A percentile compares a stretch with the other conserved stretches of the same genome.
Conservation (phyloP, 2,329 filamentous ascomycete species). For the Neofusicoccum cordaticola region DNA sequence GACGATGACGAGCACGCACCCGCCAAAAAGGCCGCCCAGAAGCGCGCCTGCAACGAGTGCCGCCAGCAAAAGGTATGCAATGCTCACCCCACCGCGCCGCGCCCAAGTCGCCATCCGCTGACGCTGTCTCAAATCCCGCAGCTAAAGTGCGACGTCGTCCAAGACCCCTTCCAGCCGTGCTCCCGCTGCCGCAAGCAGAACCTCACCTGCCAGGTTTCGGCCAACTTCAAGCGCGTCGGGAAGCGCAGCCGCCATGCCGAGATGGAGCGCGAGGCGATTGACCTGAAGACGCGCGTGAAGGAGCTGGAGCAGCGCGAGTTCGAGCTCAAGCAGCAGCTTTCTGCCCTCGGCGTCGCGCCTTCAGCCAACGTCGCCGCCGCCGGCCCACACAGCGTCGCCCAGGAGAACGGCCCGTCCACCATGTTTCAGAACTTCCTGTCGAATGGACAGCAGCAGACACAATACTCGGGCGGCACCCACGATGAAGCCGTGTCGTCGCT, state of each 20-base stretch:
- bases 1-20: constrained; percentile 25
- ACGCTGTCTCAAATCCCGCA: constrained; percentile 35
- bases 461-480: constrained; percentile 24
- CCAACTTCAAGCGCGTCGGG: constrained; percentile 80
- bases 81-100: background rate
- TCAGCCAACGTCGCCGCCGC: background rate
- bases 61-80: constrained; percentile 74
- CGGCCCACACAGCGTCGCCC: constrained; percentile 56
- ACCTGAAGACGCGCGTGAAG: constrained; percentile 36
- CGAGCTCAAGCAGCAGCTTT: constrained; percentile 56
- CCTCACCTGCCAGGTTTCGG: constrained; percentile 81
- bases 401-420: constrained; percentile 36
- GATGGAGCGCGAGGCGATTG: constrained; percentile 79
- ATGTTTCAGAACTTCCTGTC: constrained; percentile 14
- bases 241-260: constrained; percentile 81
- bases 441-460: constrained; percentile 16
- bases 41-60: constrained; percentile 81
- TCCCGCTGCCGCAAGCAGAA: constrained; percentile 75
- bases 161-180: constrained; percentile 76
- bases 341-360: constrained; percentile 13
- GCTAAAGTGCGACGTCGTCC: constrained; percentile 80
- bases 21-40: constrained; percentile 37
- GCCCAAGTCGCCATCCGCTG: constrained; percentile 17
- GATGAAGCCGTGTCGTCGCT: constrained; percentile 17
- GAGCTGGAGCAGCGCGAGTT: constrained; percentile 58